Evolutionary conservation across 352 stramenopile genomes (phyloP).

Genomic region (Paralagenidium karlingii): DNA sequence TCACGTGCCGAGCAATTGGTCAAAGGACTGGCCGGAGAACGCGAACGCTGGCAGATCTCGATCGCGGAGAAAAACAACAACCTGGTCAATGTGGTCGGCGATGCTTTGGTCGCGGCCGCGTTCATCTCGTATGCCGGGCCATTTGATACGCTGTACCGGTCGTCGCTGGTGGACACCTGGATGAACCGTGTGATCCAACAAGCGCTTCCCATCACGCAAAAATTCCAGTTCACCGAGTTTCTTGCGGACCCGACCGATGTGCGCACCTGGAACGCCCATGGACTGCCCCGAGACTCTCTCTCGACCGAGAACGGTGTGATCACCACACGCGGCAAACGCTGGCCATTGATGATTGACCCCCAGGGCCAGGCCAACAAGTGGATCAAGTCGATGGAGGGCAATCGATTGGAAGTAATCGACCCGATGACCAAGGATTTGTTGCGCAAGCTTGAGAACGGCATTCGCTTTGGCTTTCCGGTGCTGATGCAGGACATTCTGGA

Average conservation of each 20-base stretch:
- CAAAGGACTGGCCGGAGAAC: slow-evolving; percentile 86
- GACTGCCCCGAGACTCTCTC: slow-evolving; percentile 85
- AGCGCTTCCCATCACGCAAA: slow-evolving; percentile 67
- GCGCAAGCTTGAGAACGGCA: slow-evolving; percentile 88
- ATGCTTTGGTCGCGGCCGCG: slow-evolving; percentile 86
- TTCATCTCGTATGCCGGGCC: slow-evolving; percentile 94
- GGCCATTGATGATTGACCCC: slow-evolving; percentile 97
- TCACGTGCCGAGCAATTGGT: slow-evolving; percentile 91
- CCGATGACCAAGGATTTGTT: slow-evolving; percentile 93
- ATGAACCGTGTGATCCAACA: slow-evolving; percentile 78
- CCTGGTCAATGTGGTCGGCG: slow-evolving; percentile 84
- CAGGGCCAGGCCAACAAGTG: slow-evolving; percentile 95
- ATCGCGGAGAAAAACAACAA: slow-evolving; percentile 85
- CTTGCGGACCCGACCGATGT: slow-evolving; percentile 90
- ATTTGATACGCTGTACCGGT: slow-evolving; percentile 89
- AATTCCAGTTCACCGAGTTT: slow-evolving; percentile 89
- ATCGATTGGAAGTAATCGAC: slow-evolving; percentile 83
- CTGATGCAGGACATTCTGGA: slow-evolving; percentile 94
- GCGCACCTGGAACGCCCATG: slow-evolving; percentile 90
- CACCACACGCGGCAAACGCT: slow-evolving; percentile 86
- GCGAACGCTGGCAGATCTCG: slow-evolving; percentile 86
- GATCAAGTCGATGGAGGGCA: slow-evolving; percentile 91
- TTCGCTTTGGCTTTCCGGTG: slow-evolving; percentile 88
- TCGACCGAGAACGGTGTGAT: slow-evolving; percentile 95
- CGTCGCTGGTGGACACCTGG: slow-evolving; percentile 80